Evolutionary conservation across 305 asterid genomes (phyloP).

Genomic region (Solanum hybrid): DNA sequence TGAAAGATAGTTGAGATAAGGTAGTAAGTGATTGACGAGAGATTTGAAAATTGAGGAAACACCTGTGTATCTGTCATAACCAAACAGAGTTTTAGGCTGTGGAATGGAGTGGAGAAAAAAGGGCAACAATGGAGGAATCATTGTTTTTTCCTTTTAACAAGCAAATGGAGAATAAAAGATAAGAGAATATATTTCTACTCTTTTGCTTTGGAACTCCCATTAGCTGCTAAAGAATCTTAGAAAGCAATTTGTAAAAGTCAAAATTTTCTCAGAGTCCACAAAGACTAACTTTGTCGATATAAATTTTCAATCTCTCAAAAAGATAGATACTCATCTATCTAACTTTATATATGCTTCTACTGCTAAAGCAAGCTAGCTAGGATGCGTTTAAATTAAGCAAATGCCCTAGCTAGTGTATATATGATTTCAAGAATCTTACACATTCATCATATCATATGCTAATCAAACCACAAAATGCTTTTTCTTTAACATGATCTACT

Average conservation of each 20-base stretch:
- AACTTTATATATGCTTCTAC: not conserved
- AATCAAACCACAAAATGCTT: not conserved
- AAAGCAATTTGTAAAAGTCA: constrained; percentile 1
- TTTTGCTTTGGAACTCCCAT: not conserved
- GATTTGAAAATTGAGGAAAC: not conserved
- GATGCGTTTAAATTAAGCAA: constrained; percentile 20
- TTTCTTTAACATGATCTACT: not conserved
- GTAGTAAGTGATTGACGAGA: not conserved
- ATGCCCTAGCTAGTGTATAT: constrained; percentile 7
- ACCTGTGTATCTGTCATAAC: not conserved
- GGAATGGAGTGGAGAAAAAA: not conserved
- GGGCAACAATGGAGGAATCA: not conserved
- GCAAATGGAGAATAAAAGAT: constrained; percentile 4
- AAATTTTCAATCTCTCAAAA: not conserved
- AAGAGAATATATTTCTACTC: constrained; percentile 17
- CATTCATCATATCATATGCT: constrained; percentile 2
- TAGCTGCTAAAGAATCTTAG: constrained; percentile 22
- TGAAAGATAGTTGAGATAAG: not conserved
- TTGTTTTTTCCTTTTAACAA: not conserved
- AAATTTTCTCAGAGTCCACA: not conserved
- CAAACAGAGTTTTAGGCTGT: not conserved
- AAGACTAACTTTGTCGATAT: constrained; percentile 19
- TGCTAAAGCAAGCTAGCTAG: not conserved
- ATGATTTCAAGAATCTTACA: not conserved
- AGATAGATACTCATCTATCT: not conserved